Conservation (phyloP, 345 rosid species). For the Syzygium grande region DNA sequence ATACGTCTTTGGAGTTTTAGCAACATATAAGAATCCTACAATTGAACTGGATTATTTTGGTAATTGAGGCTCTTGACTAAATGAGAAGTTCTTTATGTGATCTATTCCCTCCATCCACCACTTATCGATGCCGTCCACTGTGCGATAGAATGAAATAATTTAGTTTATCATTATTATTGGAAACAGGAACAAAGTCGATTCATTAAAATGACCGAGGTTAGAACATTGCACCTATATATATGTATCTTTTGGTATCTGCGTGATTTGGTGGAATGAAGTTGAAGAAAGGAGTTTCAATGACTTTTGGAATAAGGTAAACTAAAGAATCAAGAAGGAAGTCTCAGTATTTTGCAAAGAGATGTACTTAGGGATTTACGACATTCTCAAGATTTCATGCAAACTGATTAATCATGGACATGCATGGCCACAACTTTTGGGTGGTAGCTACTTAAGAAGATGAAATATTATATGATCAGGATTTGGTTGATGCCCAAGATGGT, state of each 20-base stretch:
- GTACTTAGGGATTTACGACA: background rate
- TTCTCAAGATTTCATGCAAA: background rate
- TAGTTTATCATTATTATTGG: background rate
- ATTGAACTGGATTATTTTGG: background rate
- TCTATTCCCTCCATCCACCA: background rate
- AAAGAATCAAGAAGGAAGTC: background rate
- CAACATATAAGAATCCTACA: background rate
- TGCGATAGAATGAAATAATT: background rate
- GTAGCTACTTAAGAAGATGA: background rate
- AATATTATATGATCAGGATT: background rate
- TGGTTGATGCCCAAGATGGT: background rate
- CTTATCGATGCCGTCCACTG: background rate
- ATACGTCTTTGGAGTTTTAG: background rate
- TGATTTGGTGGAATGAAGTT: background rate
- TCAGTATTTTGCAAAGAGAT: background rate
- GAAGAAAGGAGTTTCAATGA: background rate
- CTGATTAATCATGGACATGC: background rate
- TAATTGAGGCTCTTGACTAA: background rate
- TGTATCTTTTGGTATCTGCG: background rate
- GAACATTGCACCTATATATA: background rate
- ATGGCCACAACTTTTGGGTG: background rate
- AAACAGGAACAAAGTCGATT: background rate
- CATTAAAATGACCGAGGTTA: background rate
- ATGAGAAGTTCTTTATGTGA: background rate
- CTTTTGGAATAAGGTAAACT: background rate